phyloP scores from a whole-genome alignment of 2,329 filamentous ascomycete species.

The Epichloe brachyelytri region DNA sequence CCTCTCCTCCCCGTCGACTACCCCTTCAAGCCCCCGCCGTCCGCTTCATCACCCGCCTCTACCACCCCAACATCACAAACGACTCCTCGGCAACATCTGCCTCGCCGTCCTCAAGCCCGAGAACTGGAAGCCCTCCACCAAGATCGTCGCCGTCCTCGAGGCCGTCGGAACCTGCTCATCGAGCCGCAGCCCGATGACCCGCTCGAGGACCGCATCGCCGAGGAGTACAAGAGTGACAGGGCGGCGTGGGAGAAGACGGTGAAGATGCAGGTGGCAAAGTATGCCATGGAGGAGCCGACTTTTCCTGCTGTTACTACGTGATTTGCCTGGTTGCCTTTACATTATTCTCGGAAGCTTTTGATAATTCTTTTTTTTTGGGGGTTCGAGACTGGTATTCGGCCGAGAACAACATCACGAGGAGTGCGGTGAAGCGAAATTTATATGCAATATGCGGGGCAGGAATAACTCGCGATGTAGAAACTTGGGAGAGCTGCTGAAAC shows the following conservation, averaged over 20 bases:
- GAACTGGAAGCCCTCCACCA: constrained; percentile 83
- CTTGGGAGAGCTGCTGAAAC: too few species aligned
- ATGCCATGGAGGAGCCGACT: constrained; percentile 40
- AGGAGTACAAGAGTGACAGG: constrained; percentile 62
- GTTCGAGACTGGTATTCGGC: too few species aligned
- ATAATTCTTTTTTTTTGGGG: too few species aligned
- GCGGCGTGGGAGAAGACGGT: constrained; percentile 62
- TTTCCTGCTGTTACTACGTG: constrained; percentile 16
- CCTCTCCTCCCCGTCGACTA: constrained; percentile 67
- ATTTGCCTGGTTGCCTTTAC: too few species aligned
- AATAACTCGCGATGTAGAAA: too few species aligned
- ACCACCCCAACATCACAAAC: constrained; percentile 90
- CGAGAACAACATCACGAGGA: too few species aligned
- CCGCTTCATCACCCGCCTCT: constrained; percentile 78
- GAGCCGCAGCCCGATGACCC: constrained; percentile 85
- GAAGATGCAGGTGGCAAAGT: constrained; percentile 58
- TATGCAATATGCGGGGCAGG: too few species aligned
- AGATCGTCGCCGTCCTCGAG: constrained; percentile 62
- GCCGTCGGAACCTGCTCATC: constrained; percentile 61
- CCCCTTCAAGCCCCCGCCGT: constrained; percentile 81
- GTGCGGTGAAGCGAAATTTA: too few species aligned
- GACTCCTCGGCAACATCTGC: constrained; percentile 79
- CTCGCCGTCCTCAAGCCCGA: constrained; percentile 71
- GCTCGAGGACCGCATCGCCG: constrained; percentile 74
- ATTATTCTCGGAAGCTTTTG: too few species aligned